Percentiles rank a stretch among this genome's conserved stretches.
Conservation (phyloP, 208 protist genomes). For the Trypanosoma rangeli region DNA sequence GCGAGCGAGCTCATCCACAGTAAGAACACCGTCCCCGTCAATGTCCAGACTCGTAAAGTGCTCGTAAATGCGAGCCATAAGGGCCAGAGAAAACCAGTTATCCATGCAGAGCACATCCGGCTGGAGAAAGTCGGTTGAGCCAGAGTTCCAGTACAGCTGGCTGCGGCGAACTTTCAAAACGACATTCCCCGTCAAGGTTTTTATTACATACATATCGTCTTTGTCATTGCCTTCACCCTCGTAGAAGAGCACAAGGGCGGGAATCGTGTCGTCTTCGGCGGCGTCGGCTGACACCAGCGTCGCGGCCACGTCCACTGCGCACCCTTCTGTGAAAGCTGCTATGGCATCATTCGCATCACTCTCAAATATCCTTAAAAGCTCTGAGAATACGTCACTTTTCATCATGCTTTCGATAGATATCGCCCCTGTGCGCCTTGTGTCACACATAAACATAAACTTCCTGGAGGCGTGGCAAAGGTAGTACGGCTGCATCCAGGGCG, state of each 20-base stretch:
- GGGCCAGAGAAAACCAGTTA: slow-evolving; percentile 88
- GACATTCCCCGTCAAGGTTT: slow-evolving; percentile 35
- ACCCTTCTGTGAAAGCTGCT: slow-evolving; percentile 61
- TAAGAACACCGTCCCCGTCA: slow-evolving; percentile 86
- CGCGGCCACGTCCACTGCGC: slow-evolving; percentile 71
- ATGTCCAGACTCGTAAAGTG: slow-evolving; percentile 86
- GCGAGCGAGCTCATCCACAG: slow-evolving; percentile 64
- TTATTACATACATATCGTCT: slow-evolving; percentile 71
- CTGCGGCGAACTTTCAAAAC: slow-evolving; percentile 45
- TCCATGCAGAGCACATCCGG: slow-evolving; percentile 69
- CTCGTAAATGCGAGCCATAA: slow-evolving; percentile 89
- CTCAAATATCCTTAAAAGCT: slow-evolving; percentile 89
- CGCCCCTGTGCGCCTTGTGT: slow-evolving; percentile 64
- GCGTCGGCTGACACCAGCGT: slow-evolving; percentile 32
- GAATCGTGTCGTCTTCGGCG: slow-evolving; percentile 65
- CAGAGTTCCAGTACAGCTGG: slow-evolving; percentile 75
- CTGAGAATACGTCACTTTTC: slow-evolving; percentile 85
- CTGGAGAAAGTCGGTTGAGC: slow-evolving; percentile 63
- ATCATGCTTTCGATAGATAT: slow-evolving; percentile 85
- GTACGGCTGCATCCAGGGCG: slow-evolving; percentile 86
- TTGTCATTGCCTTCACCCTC: slow-evolving; percentile 61
- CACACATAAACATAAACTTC: slow-evolving; percentile 95
- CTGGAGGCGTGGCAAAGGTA: slow-evolving; percentile 89
- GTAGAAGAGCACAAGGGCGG: slow-evolving; percentile 53
- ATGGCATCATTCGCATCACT: slow-evolving; percentile 79